Percentiles rank a stretch among this genome's conserved stretches.
Conservation (phyloP, 192 early-diverging fungal species). For the Backusella mclennaniae region DNA sequence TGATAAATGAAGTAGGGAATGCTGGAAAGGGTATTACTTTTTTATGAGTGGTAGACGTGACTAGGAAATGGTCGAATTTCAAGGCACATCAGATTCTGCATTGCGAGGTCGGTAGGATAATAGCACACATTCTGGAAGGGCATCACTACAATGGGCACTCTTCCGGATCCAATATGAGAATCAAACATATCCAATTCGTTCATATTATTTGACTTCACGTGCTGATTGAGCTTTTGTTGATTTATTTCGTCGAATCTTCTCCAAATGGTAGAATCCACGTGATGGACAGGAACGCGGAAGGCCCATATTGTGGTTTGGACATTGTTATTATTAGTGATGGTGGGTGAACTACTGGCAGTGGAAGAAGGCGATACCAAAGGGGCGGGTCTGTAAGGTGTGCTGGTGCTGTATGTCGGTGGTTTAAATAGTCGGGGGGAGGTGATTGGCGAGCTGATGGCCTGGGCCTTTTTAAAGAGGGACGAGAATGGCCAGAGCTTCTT, state of each 20-base stretch:
- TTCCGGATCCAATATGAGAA: not conserved
- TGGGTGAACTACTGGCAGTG: not conserved
- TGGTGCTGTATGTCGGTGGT: not conserved
- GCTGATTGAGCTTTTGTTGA: slow-evolving; percentile 1
- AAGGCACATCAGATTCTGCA: not conserved
- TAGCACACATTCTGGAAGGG: not conserved
- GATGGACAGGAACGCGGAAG: not conserved
- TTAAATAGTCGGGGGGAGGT: not conserved
- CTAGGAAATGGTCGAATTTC: not conserved
- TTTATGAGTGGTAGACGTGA: not conserved
- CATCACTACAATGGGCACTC: not conserved
- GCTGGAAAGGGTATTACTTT: not conserved
- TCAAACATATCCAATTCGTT: not conserved
- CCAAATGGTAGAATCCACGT: not conserved
- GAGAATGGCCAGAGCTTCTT: not conserved
- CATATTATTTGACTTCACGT: not conserved
- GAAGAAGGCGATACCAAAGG: not conserved
- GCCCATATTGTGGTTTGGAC: not conserved
- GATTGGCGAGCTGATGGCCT: not conserved
- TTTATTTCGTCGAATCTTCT: not conserved
- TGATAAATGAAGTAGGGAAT: not conserved
- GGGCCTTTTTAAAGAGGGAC: slow-evolving; percentile 1
- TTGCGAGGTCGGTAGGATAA: not conserved
- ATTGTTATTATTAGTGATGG: not conserved
- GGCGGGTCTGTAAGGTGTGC: not conserved